A percentile compares a stretch with the other conserved stretches of the same genome.
phyloP scores from a whole-genome alignment of 139 green algal species.

The Trebouxia sp. region DNA sequence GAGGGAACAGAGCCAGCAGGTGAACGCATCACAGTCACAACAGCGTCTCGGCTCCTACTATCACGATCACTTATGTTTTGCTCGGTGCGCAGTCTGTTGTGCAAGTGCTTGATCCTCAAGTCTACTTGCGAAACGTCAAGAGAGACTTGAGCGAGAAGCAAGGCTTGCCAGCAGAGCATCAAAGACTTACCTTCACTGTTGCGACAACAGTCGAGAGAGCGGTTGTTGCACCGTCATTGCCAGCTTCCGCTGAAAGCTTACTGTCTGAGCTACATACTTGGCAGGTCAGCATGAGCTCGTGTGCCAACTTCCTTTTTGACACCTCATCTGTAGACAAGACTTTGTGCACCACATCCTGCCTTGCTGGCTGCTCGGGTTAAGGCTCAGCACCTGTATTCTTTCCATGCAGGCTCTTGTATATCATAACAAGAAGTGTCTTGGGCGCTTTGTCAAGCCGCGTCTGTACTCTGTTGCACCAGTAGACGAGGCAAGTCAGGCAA shows the following conservation, averaged over 20 bases:
- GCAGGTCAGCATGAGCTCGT: neutral
- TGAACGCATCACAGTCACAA: neutral
- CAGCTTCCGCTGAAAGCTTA: neutral
- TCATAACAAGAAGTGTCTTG: neutral
- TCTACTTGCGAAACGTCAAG: conserved; percentile 18
- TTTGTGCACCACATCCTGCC: too few relatives aligned
- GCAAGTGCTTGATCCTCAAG: conserved; percentile 2
- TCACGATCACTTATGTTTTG: too few relatives aligned
- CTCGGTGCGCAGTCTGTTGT: neutral
- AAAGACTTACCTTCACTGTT: conserved; percentile 8
- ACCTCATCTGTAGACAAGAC: too few relatives aligned
- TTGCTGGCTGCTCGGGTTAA: neutral
- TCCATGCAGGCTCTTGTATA: conserved; percentile 4
- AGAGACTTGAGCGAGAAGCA: conserved; percentile 8
- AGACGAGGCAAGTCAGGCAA: neutral
- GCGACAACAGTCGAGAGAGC: neutral
- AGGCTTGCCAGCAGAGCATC: conserved; percentile 8
- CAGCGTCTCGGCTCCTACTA: too few relatives aligned
- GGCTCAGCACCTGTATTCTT: neutral
- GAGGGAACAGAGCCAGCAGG: conserved; percentile 14
- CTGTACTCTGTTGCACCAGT: conserved; percentile 16
- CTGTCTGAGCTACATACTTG: neutral
- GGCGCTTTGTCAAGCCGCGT: neutral
- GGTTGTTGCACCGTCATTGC: neutral
- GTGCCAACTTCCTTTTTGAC: too few relatives aligned